Evolutionary conservation across 495 filamentous ascomycete species (phyloP), one percentile per base, ranked within the genome.

Genomic region (Penicillium parvum): DNA sequence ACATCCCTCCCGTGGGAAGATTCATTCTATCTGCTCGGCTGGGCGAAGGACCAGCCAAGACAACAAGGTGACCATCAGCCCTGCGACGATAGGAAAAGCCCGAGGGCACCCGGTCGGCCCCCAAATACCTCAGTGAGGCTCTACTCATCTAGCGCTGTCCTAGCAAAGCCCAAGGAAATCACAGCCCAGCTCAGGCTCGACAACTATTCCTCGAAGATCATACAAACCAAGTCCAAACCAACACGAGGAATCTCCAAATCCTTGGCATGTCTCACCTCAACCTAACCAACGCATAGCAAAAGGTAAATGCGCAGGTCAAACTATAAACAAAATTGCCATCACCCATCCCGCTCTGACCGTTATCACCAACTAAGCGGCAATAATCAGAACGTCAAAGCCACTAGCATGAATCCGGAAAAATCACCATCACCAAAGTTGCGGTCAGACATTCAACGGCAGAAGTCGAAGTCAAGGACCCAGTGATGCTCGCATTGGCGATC

Each of bases 391-490:
- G 41, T 45, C 44, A 42, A 43, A 32, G 39, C 44, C 44, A 44
- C 48, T 48, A 36, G 40, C 36, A 37, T 36, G 18, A 30, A 43
- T 47, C 20, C 16, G 39, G 47, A 46, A n/a, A 46, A 40, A 47
- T 55, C 49, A 51, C 43, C 47, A 40, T 40, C 18, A 22, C 30
- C 26, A 25, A 38, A 51, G 21, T 51, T 51, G 48, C 52, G 52
- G 52, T 55, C 52, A 55, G 43, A 41, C 30, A 26, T 22, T 23
- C 38, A 50, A 54, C 41, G 38, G 42, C 19, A 50, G 25, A 25
- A 40, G n/a, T 17, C 22, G 29, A 36, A 44, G 21, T 36, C 27
- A 42, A 32, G 32, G 40, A 30, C 37, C 37, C 37, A 45, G 41
- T 37, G 42, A 54, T 47, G 38, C 34, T 47, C 47, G 30, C 19